Base-by-base conservation (phyloP, 306 rosid species). In the Quercus glauca region DNA sequence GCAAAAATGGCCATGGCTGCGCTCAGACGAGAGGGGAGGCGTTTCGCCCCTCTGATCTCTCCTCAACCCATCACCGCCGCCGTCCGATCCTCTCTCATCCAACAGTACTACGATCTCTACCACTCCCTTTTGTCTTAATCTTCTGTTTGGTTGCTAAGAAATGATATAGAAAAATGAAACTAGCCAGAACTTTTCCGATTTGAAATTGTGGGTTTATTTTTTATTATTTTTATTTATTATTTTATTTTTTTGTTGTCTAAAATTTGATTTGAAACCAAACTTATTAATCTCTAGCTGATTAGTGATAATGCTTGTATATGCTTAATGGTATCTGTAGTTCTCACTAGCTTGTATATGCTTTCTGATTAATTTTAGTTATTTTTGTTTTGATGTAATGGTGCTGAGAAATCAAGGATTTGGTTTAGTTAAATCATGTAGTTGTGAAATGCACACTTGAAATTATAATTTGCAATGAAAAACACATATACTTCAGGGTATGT, bases 11-110 rank as follows among this genome's bases (percentile, higher is more conserved):
- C 99, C 21, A 93, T 96, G 98, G 94, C 96, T 83, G 93, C 89
- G 76, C 82, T 95, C 2, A 87, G 98, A 80, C 97, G 98, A 49
- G 98, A 93, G 82, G 99, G 96, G 85, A 91, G 87, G 89, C 98
- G 97, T 56, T 64, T 93, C 76, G 79, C 92, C 45, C 80, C 94
- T 60, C 83, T 91, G 82, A 55, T 86, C 70, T 82, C 94, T 73
- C 88, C 94, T 33, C 88, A 81, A 56, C 90, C 97, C 3, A 77
- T 86, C 79, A 35, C 83, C 77, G 85, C 83, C 79, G 85, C 86
- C 64, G 15, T 79, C 79, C 87, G 91, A 78, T 85, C 91, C 75
- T 85, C 91, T 74, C 75, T 89, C 81, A 11, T 77, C 60, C 25
- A 85, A 43, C 89, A 85, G 92, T 89, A 80, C 33, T 89, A 81